Evolutionary conservation across 73 alveolate genomes (phyloP).

Genomic region (Blepharisma stoltei): DNA sequence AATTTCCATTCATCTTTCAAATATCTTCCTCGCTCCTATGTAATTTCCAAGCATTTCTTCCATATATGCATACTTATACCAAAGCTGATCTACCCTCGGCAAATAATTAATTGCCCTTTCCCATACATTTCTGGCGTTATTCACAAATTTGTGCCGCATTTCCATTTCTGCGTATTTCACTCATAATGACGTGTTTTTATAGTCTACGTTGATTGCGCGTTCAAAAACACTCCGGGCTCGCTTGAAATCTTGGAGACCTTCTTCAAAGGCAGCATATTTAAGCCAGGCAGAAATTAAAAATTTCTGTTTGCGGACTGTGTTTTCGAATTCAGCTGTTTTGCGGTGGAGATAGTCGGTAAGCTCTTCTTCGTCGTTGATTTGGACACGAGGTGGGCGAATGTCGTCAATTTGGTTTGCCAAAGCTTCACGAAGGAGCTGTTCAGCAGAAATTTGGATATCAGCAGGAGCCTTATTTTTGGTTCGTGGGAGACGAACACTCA

Average conservation of each 20-base stretch:
- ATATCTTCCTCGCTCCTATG: conserved; percentile 88
- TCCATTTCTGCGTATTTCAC: conserved; percentile 99
- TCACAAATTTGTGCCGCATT: conserved; percentile 97
- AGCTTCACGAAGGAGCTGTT: conserved; percentile 94
- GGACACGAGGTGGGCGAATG: conserved; percentile 71
- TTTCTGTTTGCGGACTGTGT: conserved; percentile 79
- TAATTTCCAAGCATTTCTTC: conserved; percentile 95
- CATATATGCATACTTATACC: conserved; percentile 98
- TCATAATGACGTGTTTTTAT: conserved; percentile 85
- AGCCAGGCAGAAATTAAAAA: conserved; percentile 95
- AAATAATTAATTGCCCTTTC: conserved; percentile 93
- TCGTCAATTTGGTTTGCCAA: conserved; percentile 92
- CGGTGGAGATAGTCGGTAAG: conserved; percentile 89
- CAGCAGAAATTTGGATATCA: conserved; percentile 96
- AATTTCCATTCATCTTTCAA: conserved; percentile 97
- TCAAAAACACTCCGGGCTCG: conserved; percentile 98
- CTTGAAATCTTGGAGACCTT: conserved; percentile 66
- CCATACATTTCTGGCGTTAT: conserved; percentile 99
- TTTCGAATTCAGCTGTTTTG: conserved; percentile 90
- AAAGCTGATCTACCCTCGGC: conserved; percentile 95
- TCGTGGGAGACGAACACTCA: conserved; percentile 73
- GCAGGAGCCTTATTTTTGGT: conserved; percentile 91
- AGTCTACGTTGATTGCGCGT: conserved; percentile 98
- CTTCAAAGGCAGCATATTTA: conserved; percentile 95
- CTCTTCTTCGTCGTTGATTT: conserved; percentile 93